Conservation (phyloP, 2,329 filamentous ascomycete genomes). For the Epichloe brachyelytri region DNA sequence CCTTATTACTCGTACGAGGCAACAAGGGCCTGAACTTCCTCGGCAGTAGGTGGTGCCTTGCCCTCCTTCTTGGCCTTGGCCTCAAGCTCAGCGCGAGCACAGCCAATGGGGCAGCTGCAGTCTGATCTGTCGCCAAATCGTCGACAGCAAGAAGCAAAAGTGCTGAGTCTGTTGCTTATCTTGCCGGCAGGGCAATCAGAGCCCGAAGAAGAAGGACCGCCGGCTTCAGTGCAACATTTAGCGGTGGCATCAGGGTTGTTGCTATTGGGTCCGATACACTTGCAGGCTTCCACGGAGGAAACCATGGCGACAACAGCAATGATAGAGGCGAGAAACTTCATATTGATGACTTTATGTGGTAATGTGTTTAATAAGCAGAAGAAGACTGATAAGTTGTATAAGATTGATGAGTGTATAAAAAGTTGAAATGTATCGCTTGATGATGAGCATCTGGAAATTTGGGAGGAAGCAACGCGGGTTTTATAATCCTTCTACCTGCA, state of each 20-base stretch:
- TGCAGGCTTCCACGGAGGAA: constrained; percentile 3
- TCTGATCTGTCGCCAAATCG: not conserved
- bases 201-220: not conserved
- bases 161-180: not conserved
- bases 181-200: not conserved
- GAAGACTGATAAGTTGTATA: no score
- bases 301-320: not conserved
- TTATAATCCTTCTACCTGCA: no score
- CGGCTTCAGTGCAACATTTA: not conserved
- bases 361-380: no score
- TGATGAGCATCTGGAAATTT: no score
- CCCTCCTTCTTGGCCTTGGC: not conserved
- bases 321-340: constrained; percentile 1
- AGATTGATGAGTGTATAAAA: no score
- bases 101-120: constrained; percentile 1
- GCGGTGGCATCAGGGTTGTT: not conserved
- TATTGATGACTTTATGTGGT: not conserved
- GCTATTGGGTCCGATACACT: not conserved
- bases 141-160: not conserved
- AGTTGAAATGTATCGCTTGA: no score
- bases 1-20: not conserved
- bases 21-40: not conserved
- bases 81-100: not conserved
- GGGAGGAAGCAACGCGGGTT: no score
- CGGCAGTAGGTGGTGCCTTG: not conserved